Evolutionary conservation across 805 yeast genomes (phyloP), one percentile per base, ranked within the genome.

Genomic region (Candida morakotiae): DNA sequence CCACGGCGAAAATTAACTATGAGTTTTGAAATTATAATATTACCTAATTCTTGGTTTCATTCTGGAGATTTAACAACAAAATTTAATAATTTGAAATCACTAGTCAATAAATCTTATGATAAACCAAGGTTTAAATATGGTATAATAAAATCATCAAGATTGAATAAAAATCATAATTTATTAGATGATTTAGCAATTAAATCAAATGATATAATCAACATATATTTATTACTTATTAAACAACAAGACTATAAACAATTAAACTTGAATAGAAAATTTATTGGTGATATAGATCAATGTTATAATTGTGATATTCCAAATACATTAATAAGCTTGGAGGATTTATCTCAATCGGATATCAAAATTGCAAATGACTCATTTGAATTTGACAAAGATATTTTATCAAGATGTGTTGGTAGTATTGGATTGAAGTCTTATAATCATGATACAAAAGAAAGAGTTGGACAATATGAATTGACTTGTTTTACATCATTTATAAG

Each of bases 31-130:
- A 35, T 58, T 29, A 18, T 39, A 9, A 28, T 34, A 11, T 19
- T 39, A 3, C 42, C 42, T 3, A 25, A 34, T n/a, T 16, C 20
- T 1, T 39, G 42, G 42, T 21, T 39, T 8, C 34, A 38, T 15
- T 18, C 33, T 8, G 11, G 13, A 3, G 20, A 28, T 6, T 7
- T 5, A 11, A n/a, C 24, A 5, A 31, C 34, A 19, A 16, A 28
- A n/a, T 38, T 39, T 36, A 31, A 29, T 9, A 38, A 32, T 16
- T 36, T 70, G 21, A 40, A 49, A 5, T 39, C 50, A 6, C 39
- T 71, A n/a, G 52, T 78, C 39, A 78, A 78, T 49, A 60, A 64
- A 38, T 77, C 77, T 1, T 78, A 77, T 51, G 58, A 69, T 42
- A 72, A 69, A 41, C 71, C 74, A 8, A 56, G 71, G 39, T 63